These are phyloP conservation scores for Trichoderma sp. DNA, from an alignment of 2,329 filamentous ascomycete genomes.

Conservation along the genomic window DNA sequence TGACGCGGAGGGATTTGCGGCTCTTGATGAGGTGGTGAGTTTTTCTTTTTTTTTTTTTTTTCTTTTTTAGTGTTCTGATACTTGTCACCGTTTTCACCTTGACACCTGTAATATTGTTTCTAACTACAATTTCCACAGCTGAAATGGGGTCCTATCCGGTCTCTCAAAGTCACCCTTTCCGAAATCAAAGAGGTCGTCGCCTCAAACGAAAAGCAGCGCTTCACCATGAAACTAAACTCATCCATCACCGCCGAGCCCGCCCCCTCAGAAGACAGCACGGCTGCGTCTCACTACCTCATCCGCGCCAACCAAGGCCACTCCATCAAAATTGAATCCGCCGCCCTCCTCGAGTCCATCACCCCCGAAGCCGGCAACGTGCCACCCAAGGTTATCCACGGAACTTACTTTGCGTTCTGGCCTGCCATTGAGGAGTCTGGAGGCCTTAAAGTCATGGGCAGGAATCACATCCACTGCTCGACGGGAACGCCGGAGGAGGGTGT, in stretches of 20 bases:
- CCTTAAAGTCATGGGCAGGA: conserved; percentile 74
- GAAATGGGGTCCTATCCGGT: conserved; percentile 57
- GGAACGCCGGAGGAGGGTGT: conserved; percentile 63
- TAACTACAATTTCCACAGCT: conserved; percentile 38
- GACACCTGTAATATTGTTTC: not conserved
- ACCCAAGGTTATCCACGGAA: conserved; percentile 75
- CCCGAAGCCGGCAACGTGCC: conserved; percentile 53
- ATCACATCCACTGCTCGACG: conserved; percentile 85
- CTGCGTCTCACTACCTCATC: conserved; percentile 73
- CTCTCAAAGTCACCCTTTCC: conserved; percentile 67
- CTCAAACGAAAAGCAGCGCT: conserved; percentile 86
- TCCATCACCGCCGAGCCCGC: conserved; percentile 34
- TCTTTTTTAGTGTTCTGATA: not conserved
- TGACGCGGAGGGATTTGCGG: conserved; percentile 58
- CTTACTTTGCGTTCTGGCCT: conserved; percentile 77
- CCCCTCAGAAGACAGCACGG: conserved; percentile 30
- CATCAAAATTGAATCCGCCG: conserved; percentile 69
- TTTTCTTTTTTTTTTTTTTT: conserved; percentile 2
- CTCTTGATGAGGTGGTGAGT: conserved; percentile 58
- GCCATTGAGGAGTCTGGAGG: conserved; percentile 74
- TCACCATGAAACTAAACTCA: conserved; percentile 73
- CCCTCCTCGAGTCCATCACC: conserved; percentile 66
- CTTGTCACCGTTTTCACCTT: not conserved
- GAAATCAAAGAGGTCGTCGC: conserved; percentile 70
- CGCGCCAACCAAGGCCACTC: conserved; percentile 95